These are phyloP conservation scores for Ciborinia camelliae DNA, from an alignment of 2,329 filamentous ascomycete genomes.

Conservation along the genomic window DNA sequence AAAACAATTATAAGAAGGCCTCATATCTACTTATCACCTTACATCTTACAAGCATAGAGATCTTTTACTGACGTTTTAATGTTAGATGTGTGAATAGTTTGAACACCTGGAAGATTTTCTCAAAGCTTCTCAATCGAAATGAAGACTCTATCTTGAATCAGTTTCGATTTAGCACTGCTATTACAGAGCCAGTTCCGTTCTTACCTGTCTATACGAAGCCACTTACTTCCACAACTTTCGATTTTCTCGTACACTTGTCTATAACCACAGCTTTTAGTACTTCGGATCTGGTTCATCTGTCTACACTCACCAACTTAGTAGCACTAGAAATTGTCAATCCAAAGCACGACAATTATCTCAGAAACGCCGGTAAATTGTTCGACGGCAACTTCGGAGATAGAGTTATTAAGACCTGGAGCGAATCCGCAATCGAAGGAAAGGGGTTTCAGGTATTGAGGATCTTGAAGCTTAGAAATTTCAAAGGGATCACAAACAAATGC, in stretches of 20 bases:
- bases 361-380: not conserved
- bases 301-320: slow-evolving; percentile 35
- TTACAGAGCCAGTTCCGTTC: slow-evolving; percentile 27
- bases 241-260: slow-evolving; percentile 36
- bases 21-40: too few species aligned
- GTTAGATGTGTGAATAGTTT: slow-evolving; percentile 31
- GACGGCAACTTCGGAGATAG: slow-evolving; percentile 27
- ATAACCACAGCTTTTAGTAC: slow-evolving; percentile 33
- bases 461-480: slow-evolving; percentile 35
- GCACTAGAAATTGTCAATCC: slow-evolving; percentile 34
- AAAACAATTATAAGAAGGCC: too few species aligned
- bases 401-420: slow-evolving; percentile 36
- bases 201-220: slow-evolving; percentile 31
- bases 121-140: slow-evolving; percentile 27
- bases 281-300: slow-evolving; percentile 34
- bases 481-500: slow-evolving; percentile 33
- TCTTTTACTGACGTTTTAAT: not conserved
- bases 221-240: slow-evolving; percentile 33
- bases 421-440: slow-evolving; percentile 28
- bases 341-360: not conserved
- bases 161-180: slow-evolving; percentile 30
- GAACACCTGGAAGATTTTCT: slow-evolving; percentile 34
- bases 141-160: slow-evolving; percentile 24
- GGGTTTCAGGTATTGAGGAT: slow-evolving; percentile 36
- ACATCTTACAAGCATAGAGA: not conserved